Evolutionary conservation across 2,329 filamentous ascomycete species (phyloP).

Genomic region (Sphaerulina musiva): DNA sequence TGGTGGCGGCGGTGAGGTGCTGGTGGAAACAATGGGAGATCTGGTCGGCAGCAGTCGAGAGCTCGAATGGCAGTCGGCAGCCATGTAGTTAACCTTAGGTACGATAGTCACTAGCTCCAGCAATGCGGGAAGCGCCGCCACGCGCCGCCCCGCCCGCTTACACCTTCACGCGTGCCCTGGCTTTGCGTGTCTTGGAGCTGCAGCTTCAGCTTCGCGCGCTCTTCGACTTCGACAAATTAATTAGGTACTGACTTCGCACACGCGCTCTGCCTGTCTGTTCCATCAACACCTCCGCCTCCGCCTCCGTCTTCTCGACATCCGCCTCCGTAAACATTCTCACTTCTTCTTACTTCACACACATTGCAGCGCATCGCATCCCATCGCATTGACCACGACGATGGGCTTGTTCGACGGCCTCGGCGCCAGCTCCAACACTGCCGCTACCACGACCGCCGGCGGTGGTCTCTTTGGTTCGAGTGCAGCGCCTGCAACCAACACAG

Average conservation of each 20-base stretch:
- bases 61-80: neutral
- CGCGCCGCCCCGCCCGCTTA: no score
- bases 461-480: constrained; percentile 11
- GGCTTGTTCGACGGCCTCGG: constrained; percentile 21
- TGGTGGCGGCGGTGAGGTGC: constrained; percentile 37
- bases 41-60: neutral
- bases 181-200: constrained; percentile 1
- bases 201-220: constrained; percentile 10
- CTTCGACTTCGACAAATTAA: neutral
- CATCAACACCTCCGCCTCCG: no score
- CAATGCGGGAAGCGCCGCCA: no score
- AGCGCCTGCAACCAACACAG: neutral
- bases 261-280: neutral
- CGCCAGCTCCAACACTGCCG: neutral
- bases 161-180: neutral
- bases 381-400: constrained; percentile 12
- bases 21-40: no score
- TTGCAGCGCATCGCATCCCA: neutral
- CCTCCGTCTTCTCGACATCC: no score
- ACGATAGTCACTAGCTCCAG: no score
- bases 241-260: neutral
- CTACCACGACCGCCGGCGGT: neutral
- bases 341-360: neutral
- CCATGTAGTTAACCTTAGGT: no score
- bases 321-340: neutral